A percentile compares a stretch with the other conserved stretches of the same genome.
Conservation (phyloP, 331 rosid genomes). For the Prunus yedoensis region DNA sequence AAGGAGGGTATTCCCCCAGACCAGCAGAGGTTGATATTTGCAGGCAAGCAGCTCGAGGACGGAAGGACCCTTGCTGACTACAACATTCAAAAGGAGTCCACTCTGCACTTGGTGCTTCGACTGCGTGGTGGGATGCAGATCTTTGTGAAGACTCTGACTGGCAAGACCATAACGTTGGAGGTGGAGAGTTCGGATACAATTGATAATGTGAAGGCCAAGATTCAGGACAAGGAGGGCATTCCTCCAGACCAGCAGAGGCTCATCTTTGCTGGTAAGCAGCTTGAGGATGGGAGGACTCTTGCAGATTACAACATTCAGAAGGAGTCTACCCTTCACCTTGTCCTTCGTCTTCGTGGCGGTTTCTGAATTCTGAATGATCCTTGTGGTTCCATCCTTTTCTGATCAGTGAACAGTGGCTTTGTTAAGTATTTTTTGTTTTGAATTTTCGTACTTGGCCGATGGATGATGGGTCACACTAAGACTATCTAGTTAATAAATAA, state of each 20-base stretch:
- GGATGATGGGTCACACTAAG: not conserved
- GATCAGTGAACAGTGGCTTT: not conserved
- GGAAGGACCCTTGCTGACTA: conserved; percentile 2
- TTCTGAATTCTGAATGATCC: not conserved
- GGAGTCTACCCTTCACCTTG: conserved; percentile 12
- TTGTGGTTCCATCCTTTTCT: not conserved
- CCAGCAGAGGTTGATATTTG: conserved; percentile 7
- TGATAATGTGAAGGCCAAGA: not conserved
- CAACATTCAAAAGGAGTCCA: conserved; percentile 10
- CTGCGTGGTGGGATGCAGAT: conserved; percentile 13
- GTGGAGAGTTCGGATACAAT: conserved; percentile 2
- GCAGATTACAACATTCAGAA: conserved; percentile 6
- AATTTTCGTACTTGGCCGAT: not conserved
- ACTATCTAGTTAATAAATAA: not conserved
- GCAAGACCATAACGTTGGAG: not conserved
- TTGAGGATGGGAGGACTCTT: conserved; percentile 4
- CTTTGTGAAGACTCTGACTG: conserved; percentile 7
- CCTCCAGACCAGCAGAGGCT: conserved; percentile 10
- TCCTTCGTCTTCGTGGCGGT: not conserved
- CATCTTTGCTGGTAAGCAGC: conserved; percentile 7
- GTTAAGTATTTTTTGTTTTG: not conserved
- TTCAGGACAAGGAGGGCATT: conserved; percentile 11
- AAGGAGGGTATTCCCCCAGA: conserved; percentile 11
- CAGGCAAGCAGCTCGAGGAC: conserved; percentile 2
- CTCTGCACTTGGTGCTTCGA: conserved; percentile 3